Evolutionary conservation across 2,329 filamentous ascomycete genomes (phyloP).

Genomic region (Fusarium palustre): DNA sequence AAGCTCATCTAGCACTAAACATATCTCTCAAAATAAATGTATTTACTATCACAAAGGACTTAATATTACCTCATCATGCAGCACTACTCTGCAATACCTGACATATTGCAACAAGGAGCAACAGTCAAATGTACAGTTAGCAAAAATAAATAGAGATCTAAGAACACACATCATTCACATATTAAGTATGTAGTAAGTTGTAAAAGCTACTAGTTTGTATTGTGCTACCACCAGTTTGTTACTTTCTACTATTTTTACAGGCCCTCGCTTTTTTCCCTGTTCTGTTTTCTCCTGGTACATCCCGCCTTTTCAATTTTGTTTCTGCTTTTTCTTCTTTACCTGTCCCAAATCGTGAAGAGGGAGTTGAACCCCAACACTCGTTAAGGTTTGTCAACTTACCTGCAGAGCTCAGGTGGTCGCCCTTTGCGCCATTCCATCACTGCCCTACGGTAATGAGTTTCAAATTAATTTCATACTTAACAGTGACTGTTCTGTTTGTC

Average conservation of each 20-base stretch:
- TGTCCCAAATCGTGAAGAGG: neutral
- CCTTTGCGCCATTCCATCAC: slow-evolving; percentile 26
- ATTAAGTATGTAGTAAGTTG: neutral
- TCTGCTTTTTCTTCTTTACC: neutral
- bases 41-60: too few species aligned
- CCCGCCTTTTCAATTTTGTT: accelerated
- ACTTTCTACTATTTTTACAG: neutral
- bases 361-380: slow-evolving; percentile 6
- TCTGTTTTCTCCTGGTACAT: neutral
- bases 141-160: slow-evolving; percentile 14
- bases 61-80: too few species aligned
- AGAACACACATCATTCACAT: slow-evolving; percentile 18
- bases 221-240: neutral
- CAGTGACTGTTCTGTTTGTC: neutral
- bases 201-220: too few species aligned
- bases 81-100: neutral
- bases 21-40: too few species aligned
- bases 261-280: too few species aligned
- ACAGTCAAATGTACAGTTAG: neutral
- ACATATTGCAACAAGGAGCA: neutral
- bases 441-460: neutral
- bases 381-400: slow-evolving; percentile 4
- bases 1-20: neutral
- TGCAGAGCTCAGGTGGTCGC: slow-evolving; percentile 21
- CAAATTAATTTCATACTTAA: neutral